Evolutionary conservation across 164 flowering plant species (phyloP).

Genomic region (Hamamelis virginiana): DNA sequence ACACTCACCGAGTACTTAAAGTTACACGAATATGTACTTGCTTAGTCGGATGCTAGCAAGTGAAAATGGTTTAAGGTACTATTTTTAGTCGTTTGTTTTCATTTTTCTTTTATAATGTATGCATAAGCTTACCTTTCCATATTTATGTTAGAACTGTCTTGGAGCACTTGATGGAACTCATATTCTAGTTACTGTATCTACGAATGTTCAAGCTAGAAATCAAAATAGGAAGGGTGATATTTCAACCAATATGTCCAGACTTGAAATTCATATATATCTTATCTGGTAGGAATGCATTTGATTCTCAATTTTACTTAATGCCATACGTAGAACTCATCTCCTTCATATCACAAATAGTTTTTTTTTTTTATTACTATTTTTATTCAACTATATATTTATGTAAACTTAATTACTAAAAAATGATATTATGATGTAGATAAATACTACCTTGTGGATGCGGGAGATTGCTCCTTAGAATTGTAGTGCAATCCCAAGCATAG

Average conservation of each 20-base stretch:
- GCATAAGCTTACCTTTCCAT: too few species aligned
- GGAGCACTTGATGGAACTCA: too few species aligned
- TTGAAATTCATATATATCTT: background rate
- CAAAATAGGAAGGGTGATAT: background rate
- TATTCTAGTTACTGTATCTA: too few species aligned
- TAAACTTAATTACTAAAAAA: background rate
- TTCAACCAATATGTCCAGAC: slow-evolving; percentile 3
- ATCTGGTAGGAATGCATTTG: background rate
- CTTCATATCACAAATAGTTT: background rate
- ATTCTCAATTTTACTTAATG: background rate
- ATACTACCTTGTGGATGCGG: background rate
- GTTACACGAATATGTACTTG: background rate
- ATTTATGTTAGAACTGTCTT: too few species aligned
- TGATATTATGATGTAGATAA: background rate
- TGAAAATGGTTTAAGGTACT: background rate
- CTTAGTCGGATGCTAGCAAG: background rate
- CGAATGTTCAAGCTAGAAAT: too few species aligned
- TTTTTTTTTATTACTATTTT: background rate
- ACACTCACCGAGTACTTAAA: background rate
- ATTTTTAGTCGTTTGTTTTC: background rate
- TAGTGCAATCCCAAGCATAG: too few species aligned
- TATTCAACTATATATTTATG: background rate
- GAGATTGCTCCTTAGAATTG: too few species aligned
- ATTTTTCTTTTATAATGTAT: background rate
- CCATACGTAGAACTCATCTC: too few species aligned